phyloP scores from a whole-genome alignment of 768 basidiomycete genomes.

The Scleroderma bovista region DNA sequence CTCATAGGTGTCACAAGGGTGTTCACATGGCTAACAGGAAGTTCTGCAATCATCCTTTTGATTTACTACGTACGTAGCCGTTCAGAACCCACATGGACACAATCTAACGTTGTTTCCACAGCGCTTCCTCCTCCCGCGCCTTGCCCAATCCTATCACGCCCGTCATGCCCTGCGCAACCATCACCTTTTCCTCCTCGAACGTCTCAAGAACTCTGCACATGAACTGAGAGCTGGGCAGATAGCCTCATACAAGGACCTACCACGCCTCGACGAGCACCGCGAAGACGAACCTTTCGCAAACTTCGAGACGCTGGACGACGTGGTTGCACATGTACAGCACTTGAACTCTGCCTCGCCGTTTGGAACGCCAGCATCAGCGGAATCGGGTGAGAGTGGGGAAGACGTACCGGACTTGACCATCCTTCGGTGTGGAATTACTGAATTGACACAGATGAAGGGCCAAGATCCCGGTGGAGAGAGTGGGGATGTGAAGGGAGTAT shows the following conservation, averaged over 20 bases:
- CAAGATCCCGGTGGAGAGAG: neutral
- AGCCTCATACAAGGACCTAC: slow-evolving; percentile 52
- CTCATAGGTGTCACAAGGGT: slow-evolving; percentile 57
- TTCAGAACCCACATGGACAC: neutral
- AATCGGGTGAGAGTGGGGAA: slow-evolving; percentile 8
- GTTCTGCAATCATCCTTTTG: slow-evolving; percentile 52
- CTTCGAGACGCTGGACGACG: slow-evolving; percentile 42
- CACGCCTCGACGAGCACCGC: slow-evolving; percentile 43
- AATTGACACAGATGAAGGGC: slow-evolving; percentile 35
- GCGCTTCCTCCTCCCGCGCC: slow-evolving; percentile 66
- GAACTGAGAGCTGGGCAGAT: slow-evolving; percentile 50
- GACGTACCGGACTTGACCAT: slow-evolving; percentile 48
- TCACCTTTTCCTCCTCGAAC: slow-evolving; percentile 50
- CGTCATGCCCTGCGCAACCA: slow-evolving; percentile 57
- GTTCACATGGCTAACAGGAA: slow-evolving; percentile 61
- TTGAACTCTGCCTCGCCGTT: neutral
- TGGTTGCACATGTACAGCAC: slow-evolving; percentile 17
- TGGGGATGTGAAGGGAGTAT: slow-evolving; percentile 33
- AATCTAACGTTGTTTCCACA: slow-evolving; percentile 23
- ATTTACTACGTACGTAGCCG: slow-evolving; percentile 55
- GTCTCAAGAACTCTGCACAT: slow-evolving; percentile 51
- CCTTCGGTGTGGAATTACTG: slow-evolving; percentile 57
- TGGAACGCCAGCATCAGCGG: neutral
- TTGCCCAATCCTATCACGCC: slow-evolving; percentile 53
- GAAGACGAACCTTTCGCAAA: slow-evolving; percentile 42